These are phyloP conservation scores for Boletus speciosus DNA, from an alignment of 768 basidiomycete genomes.

Conservation along the genomic window DNA sequence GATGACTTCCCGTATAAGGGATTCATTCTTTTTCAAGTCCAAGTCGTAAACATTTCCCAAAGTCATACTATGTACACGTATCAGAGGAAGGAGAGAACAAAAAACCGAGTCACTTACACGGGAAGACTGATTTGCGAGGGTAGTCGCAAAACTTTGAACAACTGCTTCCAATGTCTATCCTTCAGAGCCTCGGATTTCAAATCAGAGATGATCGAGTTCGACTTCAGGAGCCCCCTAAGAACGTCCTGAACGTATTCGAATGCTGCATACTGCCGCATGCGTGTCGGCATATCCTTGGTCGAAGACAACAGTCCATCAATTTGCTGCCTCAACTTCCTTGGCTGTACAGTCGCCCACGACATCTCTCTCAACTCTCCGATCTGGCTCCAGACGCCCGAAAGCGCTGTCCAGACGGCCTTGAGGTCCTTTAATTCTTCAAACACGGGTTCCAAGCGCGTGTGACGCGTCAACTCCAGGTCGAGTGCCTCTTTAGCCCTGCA, in stretches of 20 bases:
- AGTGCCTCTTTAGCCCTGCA: slow-evolving; percentile 96
- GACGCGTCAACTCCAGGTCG: slow-evolving; percentile 85
- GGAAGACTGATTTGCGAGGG: slow-evolving; percentile 73
- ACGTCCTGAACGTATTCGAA: slow-evolving; percentile 98
- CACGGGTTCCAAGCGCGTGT: slow-evolving; percentile 89
- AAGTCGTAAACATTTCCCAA: slow-evolving; percentile 96
- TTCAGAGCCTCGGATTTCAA: slow-evolving; percentile 96
- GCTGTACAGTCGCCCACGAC: slow-evolving; percentile 89
- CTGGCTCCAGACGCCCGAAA: slow-evolving; percentile 96
- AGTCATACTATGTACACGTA: slow-evolving; percentile 65
- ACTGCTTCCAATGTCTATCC: slow-evolving; percentile 96
- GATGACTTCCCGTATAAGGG: slow-evolving; percentile 88
- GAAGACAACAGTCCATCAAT: slow-evolving; percentile 87
- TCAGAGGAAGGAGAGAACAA: not conserved
- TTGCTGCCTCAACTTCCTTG: slow-evolving; percentile 90
- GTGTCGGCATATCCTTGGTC: slow-evolving; percentile 98
- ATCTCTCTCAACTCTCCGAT: slow-evolving; percentile 85
- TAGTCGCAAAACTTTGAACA: slow-evolving; percentile 84
- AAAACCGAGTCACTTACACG: slow-evolving; percentile 46
- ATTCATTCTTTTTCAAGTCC: slow-evolving; percentile 92
- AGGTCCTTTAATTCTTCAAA: slow-evolving; percentile 94
- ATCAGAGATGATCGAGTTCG: slow-evolving; percentile 86
- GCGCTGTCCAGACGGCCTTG: slow-evolving; percentile 98
- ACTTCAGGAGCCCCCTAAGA: slow-evolving; percentile 80
- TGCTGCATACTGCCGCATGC: slow-evolving; percentile 98